Evolutionary conservation across 495 filamentous ascomycete genomes (phyloP), one percentile per base, ranked within the genome.

Genomic region (Immersiella caudata): DNA sequence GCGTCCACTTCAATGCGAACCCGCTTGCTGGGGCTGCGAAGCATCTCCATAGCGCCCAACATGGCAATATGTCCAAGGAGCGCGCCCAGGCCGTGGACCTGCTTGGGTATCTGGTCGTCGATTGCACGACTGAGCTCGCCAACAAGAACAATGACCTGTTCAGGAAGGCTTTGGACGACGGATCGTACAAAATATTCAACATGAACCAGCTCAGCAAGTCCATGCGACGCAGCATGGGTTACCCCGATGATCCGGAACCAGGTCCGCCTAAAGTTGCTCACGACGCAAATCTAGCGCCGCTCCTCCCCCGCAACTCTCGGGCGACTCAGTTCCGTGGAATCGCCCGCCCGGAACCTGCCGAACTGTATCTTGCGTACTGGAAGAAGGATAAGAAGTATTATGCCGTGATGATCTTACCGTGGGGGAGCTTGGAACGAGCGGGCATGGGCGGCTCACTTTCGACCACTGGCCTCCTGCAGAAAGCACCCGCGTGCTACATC

Each of bases 21-120:
- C 73, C 81, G 0, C 60, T 82, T 6, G 59, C 61, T 1, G 81
- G 80, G n/a, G 81, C 81, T 1, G 79, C 78, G 0, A 81, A 79
- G 51, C 81, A 84, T 57, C 66, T 84, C 0, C 74, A 76, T 22
- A 73, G 78, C 11, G 60, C 56, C 5, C 63, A 73, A 27, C 81
- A 84, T 49, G 74, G 74, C 6, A 60, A 74, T 54, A 71, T 74
- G 59, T 65, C 69, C 1, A 82, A 79, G 49, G 75, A 74, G 25
- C 59, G 75, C 16, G 64, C 61, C 0, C 36, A 66, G 16, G 79
- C 79, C 0, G 67, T 83, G 1, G 66, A 70, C 22, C 54, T 65
- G 0, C 75, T 84, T 0, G 81, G 81, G 14, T 76, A 78, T 33
- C 67, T 67, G 1, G 75, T 83, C 4, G 11, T 71, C 9, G 79